Evolutionary conservation across 306 rosid genomes (phyloP), one percentile per base, ranked within the genome.

Genomic region (Cucurbita pepo): DNA sequence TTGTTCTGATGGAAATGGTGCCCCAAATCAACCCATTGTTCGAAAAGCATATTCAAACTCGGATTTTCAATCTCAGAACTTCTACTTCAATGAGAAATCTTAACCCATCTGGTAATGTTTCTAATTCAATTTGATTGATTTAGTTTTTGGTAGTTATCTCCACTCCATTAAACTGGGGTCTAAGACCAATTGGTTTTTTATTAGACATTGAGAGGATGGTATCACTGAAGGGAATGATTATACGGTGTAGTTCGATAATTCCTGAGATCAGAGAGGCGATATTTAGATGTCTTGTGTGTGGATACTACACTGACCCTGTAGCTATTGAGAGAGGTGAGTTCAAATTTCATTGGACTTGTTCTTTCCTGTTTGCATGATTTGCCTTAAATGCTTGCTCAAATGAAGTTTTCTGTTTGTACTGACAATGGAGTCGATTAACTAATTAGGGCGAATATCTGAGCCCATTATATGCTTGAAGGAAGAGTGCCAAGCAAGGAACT

Each of bases 131-230:
- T 25, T 80, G n/a, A 25, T 8, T 41, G 13, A 30, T 51, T 43
- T 58, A 48, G 53, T 47, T 59, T 22, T 19, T 10, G 41, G 7
- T 21, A 52, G 61, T 54, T 48, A 7, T 66, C 15, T 69, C 10
- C 44, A 25, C 40, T 14, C 14, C 50, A 41, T 48, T 50, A 14
- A 11, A 48, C 65, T 37, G 74, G 53, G 50, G 22, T 38, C 54
- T 60, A 74, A 36, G 34, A 55, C 56, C 84, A 75, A 80, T 76
- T 58, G 36, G 44, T 45, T 22, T 54, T 1, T 67, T 76, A 14
- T 22, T 59, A 94, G 99, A 94, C 77, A 86, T 94, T 78, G 99
- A 94, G 88, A 87, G 99, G 86, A 94, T 94, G 97, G 84, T 94
- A 40, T 94, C 96, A 0, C 8, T 91, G 83, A 94, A 91, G 78